Conservation (phyloP, 2,329 filamentous ascomycete species). For the Ascochyta koolunga region DNA sequence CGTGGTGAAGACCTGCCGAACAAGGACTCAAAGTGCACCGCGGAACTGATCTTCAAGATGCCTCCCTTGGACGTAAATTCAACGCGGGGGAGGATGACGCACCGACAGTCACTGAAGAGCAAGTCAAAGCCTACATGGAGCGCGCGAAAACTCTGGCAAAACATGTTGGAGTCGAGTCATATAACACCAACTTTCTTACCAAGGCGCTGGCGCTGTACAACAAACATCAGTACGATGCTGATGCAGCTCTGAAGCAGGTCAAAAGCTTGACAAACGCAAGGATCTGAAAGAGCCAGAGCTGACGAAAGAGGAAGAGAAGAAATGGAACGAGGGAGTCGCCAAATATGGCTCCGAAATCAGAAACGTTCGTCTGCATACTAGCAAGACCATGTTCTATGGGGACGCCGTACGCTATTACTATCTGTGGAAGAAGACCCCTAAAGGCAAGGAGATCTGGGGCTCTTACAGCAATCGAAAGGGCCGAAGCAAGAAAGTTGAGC, state of each 20-base stretch:
- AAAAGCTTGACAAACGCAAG: conserved; percentile 69
- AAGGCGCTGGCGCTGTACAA: conserved; percentile 78
- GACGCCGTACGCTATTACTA: conserved; percentile 94
- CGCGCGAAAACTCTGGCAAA: conserved; percentile 69
- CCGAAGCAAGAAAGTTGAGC: conserved; percentile 75
- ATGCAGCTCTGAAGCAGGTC: conserved; percentile 73
- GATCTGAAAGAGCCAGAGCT: conserved; percentile 86
- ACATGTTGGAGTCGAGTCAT: conserved; percentile 71
- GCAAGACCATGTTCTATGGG: conserved; percentile 75
- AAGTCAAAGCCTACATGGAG: conserved; percentile 78
- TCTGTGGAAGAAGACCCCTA: conserved; percentile 93
- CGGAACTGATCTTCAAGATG: conserved; percentile 79
- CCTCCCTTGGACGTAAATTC: conserved; percentile 60
- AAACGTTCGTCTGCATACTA: conserved; percentile 79
- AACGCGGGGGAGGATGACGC: conserved; percentile 53
- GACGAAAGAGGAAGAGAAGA: conserved; percentile 78
- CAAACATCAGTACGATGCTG: conserved; percentile 71
- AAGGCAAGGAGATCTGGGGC: conserved; percentile 87
- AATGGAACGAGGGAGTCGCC: conserved; percentile 87
- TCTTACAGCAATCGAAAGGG: conserved; percentile 85
- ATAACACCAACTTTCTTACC: conserved; percentile 86
- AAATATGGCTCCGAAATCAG: conserved; percentile 93
- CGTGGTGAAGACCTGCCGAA: conserved; percentile 80
- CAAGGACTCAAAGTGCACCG: conserved; percentile 75
- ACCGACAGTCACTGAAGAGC: conserved; percentile 56